These are phyloP conservation scores for Fabrea salina DNA, from an alignment of 169 alveolate species.

Conservation along the genomic window DNA sequence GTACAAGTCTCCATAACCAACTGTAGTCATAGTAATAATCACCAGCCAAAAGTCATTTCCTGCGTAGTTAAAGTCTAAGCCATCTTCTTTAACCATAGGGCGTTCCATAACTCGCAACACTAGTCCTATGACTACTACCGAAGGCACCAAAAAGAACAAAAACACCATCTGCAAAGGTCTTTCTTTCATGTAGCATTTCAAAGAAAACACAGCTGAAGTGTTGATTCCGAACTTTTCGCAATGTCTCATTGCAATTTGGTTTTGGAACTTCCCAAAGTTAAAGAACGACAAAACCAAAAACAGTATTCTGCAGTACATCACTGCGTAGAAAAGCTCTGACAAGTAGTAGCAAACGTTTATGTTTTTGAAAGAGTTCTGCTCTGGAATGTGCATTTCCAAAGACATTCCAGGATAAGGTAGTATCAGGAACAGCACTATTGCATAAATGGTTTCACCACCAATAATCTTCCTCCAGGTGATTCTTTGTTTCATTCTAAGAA, in stretches of 20 bases:
- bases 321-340: conserved; percentile 4
- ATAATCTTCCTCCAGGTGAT: neutral
- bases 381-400: neutral
- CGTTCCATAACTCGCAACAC: neutral
- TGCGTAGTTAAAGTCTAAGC: conserved; percentile 29
- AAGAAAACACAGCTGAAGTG: neutral
- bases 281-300: neutral
- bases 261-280: conserved; percentile 17
- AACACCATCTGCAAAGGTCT: neutral
- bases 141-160: neutral
- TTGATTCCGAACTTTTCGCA: neutral
- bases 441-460: neutral
- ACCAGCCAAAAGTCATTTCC: conserved; percentile 30
- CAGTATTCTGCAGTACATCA: conserved; percentile 2
- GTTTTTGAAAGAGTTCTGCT: neutral
- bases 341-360: neutral
- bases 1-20: conserved; percentile 41
- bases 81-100: too few relatives aligned
- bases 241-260: conserved; percentile 17
- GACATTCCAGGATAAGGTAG: neutral
- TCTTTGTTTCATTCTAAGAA: neutral
- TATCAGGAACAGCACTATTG: neutral
- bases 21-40: conserved; percentile 38
- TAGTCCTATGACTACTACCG: neutral
- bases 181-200: conserved; percentile 2